Base-by-base conservation (phyloP, 2,329 filamentous ascomycete species). In the Nothophaeocryptopus gaeumannii region DNA sequence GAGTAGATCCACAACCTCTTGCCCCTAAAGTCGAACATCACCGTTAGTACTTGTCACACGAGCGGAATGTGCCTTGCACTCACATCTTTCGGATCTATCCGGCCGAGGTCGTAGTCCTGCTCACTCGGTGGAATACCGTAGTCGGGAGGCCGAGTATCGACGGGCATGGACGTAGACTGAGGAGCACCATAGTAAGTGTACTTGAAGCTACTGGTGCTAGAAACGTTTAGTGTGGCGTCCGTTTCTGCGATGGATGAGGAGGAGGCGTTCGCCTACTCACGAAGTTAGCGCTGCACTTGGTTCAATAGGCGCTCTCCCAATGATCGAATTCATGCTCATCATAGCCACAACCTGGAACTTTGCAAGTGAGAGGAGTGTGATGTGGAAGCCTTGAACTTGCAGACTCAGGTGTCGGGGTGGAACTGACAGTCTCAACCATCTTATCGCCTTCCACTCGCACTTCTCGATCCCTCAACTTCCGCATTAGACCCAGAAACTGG, bases 401-500 rank as follows among this genome's bases (percentile, higher is more conserved):
- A 50, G 45, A 45, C 46, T 53, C 52, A 53, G 41, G 57, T 51
- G 44, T 49, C 42, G 38, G 56, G 50, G 57, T 55, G 39, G 53
- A 55, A 66, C 67, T 71, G 52, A 65, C 64, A 51, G 74, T 72
- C 62, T 80, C 77, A 39, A 86, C 81, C 61, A 87, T 75, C 60
- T 82, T 80, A 64, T 89, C 84, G 35, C 84, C 86, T 57, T 88
- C 78, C 33, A 93, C 82, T 41, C 79, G 79, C 11, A 90, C 82
- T 70, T 93, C 84, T 47, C 79, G 76, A 63, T 88, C 83, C 44
- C 85, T 79, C 47, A 93, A 80, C 51, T 81, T 79, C 26, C 86
- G 81, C 88, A 95, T 93, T 39, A 95, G 73, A 3, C 79, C 76
- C 1, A 92, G 71, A 63, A 95, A 95, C 51, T 81, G 81, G 58